Evolutionary conservation across 768 basidiomycete species (phyloP).

Genomic region (Lentinula edodes): DNA sequence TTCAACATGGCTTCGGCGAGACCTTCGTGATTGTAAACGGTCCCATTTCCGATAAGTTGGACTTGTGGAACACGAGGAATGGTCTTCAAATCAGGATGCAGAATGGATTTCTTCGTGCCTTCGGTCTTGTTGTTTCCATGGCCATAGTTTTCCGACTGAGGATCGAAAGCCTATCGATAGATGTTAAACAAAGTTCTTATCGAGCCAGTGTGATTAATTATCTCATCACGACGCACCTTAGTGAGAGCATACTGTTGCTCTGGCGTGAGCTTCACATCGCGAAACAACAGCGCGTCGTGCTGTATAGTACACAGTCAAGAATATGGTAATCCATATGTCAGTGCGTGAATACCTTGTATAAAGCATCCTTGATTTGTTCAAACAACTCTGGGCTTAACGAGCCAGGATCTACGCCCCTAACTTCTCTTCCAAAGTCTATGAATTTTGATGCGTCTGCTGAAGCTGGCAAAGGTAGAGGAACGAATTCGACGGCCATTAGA

Average conservation of each 20-base stretch:
- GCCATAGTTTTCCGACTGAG: constrained; percentile 57
- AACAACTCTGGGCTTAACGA: constrained; percentile 56
- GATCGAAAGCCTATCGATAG: constrained; percentile 67
- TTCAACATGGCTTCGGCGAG: constrained; percentile 73
- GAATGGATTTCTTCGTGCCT: constrained; percentile 67
- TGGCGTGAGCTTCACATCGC: constrained; percentile 60
- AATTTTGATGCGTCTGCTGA: constrained; percentile 67
- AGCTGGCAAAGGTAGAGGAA: constrained; percentile 65
- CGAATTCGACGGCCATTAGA: constrained; percentile 62
- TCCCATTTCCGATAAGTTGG: constrained; percentile 88
- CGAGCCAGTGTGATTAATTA: background rate
- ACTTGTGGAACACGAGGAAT: constrained; percentile 87
- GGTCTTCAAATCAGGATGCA: constrained; percentile 87
- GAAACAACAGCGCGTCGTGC: constrained; percentile 74
- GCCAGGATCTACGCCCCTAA: constrained; percentile 68
- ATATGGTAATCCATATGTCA: background rate
- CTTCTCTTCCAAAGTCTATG: constrained; percentile 68
- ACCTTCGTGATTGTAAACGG: constrained; percentile 75
- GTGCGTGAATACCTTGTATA: constrained; percentile 61
- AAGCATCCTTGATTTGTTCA: constrained; percentile 57
- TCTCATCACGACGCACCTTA: constrained; percentile 44
- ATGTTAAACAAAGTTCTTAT: constrained; percentile 6
- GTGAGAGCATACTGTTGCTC: constrained; percentile 84
- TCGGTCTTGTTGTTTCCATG: constrained; percentile 88
- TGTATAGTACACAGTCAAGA: constrained; percentile 20